A percentile compares a stretch with the other conserved stretches of the same genome.
phyloP scores from a whole-genome alignment of 2,329 filamentous ascomycete species.

The Fusarium coffeatum region DNA sequence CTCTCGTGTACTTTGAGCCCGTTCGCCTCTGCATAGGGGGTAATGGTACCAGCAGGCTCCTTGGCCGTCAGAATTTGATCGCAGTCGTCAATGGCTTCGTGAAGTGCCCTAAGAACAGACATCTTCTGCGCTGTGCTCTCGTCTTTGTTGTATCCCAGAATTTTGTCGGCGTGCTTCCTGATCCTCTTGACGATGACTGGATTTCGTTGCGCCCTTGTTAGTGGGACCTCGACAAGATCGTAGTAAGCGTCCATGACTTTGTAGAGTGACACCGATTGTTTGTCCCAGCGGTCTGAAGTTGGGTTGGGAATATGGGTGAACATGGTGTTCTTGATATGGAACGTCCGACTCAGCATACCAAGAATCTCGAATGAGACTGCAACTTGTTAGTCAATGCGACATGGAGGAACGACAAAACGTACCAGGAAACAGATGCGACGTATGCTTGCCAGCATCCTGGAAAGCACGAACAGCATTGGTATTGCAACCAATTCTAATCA shows the following conservation, averaged over 20 bases:
- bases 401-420: conserved; percentile 22
- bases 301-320: conserved; percentile 69
- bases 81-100: conserved; percentile 55
- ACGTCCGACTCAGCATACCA: conserved; percentile 65
- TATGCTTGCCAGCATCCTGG: conserved; percentile 52
- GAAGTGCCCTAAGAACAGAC: conserved; percentile 53
- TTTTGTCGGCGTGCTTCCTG: conserved; percentile 41
- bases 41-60: conserved; percentile 29
- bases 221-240: conserved; percentile 43
- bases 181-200: conserved; percentile 42
- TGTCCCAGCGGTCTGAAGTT: conserved; percentile 66
- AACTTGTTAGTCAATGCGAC: conserved; percentile 18
- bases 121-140: conserved; percentile 45
- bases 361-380: conserved; percentile 68
- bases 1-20: conserved; percentile 9
- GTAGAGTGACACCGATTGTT: conserved; percentile 58
- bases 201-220: conserved; percentile 37
- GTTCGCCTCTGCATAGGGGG: conserved; percentile 15
- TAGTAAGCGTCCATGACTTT: conserved; percentile 57
- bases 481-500: conserved; percentile 66
- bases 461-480: conserved; percentile 62
- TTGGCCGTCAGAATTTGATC: conserved; percentile 58
- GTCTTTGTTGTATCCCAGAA: conserved; percentile 42
- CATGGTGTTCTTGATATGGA: conserved; percentile 61
- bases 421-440: conserved; percentile 64